Conservation (phyloP, 2,329 filamentous ascomycete genomes). For the Penicillium sp. region DNA sequence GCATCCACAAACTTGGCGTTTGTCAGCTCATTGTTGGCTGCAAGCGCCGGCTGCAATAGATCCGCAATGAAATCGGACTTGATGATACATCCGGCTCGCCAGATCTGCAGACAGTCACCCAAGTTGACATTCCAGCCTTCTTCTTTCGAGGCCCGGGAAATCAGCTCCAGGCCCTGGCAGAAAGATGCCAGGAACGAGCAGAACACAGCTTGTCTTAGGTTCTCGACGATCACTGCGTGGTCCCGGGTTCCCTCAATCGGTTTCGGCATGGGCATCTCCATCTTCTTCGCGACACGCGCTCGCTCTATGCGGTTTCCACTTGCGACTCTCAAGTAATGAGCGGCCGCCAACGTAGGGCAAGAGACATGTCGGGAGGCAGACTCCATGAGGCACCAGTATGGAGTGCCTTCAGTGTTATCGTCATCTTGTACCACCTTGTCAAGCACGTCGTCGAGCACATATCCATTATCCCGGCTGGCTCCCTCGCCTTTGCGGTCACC, state of each 20-base stretch:
- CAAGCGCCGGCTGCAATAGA: slow-evolving; percentile 47
- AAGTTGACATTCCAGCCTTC: slow-evolving; percentile 56
- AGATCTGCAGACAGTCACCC: slow-evolving; percentile 52
- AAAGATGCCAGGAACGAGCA: slow-evolving; percentile 60
- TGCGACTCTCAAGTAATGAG: slow-evolving; percentile 62
- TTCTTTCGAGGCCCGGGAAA: slow-evolving; percentile 56
- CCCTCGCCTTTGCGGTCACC: slow-evolving; percentile 36
- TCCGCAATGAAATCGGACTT: slow-evolving; percentile 63
- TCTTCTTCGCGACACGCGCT: slow-evolving; percentile 50
- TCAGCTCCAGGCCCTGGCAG: slow-evolving; percentile 64
- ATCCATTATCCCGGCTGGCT: slow-evolving; percentile 36
- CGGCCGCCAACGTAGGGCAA: slow-evolving; percentile 60
- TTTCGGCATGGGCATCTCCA: slow-evolving; percentile 42
- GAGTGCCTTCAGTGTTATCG: slow-evolving; percentile 64
- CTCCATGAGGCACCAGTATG: slow-evolving; percentile 63
- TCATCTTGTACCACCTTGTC: slow-evolving; percentile 72
- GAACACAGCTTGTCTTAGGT: slow-evolving; percentile 61
- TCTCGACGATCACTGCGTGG: slow-evolving; percentile 52
- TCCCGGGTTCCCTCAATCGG: slow-evolving; percentile 32
- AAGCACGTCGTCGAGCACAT: slow-evolving; percentile 60
- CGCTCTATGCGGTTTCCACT: slow-evolving; percentile 61
- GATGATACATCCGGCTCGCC: slow-evolving; percentile 70
- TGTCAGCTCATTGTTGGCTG: slow-evolving; percentile 26
- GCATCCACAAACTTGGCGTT: slow-evolving; percentile 43
- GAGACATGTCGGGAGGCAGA: slow-evolving; percentile 61